Percentiles rank a stretch among this genome's conserved stretches.
These are phyloP conservation scores for Exophiala dermatitidis DNA, from an alignment of 2,329 filamentous ascomycete species.

Conservation along the genomic window DNA sequence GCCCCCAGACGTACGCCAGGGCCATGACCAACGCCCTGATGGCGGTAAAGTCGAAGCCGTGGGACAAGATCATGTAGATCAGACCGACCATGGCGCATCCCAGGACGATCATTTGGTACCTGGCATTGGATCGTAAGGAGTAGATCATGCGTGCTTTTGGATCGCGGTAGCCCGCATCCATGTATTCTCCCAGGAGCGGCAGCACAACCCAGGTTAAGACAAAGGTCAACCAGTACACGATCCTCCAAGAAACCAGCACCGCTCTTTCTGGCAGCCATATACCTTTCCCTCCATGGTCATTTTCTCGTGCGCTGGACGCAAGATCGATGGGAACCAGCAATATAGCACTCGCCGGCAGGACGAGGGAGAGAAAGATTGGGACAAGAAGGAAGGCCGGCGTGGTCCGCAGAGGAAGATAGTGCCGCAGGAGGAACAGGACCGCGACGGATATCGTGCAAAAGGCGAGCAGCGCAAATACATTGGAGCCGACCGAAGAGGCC, in stretches of 20 bases:
- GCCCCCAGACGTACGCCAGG: constrained; percentile 85
- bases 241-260: constrained; percentile 82
- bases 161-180: constrained; percentile 87
- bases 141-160: constrained; percentile 73
- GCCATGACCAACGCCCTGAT: constrained; percentile 87
- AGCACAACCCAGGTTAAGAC: constrained; percentile 92
- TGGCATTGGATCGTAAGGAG: constrained; percentile 77
- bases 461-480: constrained; percentile 66
- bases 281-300: constrained; percentile 54
- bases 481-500: constrained; percentile 61
- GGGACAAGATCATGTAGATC: constrained; percentile 74
- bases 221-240: constrained; percentile 96
- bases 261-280: constrained; percentile 79
- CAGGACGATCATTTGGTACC: constrained; percentile 78
- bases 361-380: constrained; percentile 92
- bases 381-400: constrained; percentile 85
- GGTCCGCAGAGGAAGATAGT: constrained; percentile 81
- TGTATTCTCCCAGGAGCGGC: constrained; percentile 87
- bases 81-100: constrained; percentile 63
- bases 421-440: constrained; percentile 76
- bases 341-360: constrained; percentile 82
- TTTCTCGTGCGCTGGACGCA: constrained; percentile 68
- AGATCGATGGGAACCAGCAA: constrained; percentile 93
- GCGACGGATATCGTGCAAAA: constrained; percentile 66
- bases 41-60: constrained; percentile 62